Percentiles rank a stretch among this genome's conserved stretches.
These are phyloP conservation scores for Mimosa bimucronata DNA, from an alignment of 306 rosid genomes.

Conservation along the genomic window DNA sequence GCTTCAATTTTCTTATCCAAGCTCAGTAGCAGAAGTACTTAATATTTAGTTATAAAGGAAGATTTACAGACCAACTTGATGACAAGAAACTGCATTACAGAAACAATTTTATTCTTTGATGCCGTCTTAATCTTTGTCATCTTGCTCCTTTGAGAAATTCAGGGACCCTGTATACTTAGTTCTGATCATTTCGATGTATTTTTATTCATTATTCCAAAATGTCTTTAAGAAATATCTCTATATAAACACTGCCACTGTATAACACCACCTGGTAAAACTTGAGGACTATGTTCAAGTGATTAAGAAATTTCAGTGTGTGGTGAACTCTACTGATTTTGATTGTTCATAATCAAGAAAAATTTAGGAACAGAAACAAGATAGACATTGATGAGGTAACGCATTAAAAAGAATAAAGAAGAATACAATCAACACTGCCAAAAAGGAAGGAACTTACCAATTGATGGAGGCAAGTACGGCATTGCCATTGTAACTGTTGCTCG, in stretches of 20 bases:
- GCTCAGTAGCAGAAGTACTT: background rate
- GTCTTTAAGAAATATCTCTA: background rate
- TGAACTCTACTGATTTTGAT: background rate
- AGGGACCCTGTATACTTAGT: background rate
- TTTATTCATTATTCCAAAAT: background rate
- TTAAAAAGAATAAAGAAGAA: background rate
- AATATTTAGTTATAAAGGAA: background rate
- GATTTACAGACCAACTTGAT: constrained; percentile 35
- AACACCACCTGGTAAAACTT: background rate
- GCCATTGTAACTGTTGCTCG: background rate
- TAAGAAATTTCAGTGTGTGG: background rate
- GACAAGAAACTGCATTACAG: constrained; percentile 38
- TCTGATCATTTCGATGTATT: background rate
- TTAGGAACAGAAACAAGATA: background rate
- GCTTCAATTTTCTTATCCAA: constrained; percentile 12
- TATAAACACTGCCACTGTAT: background rate
- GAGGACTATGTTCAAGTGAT: background rate
- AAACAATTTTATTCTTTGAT: constrained; percentile 39
- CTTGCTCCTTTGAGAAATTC: background rate
- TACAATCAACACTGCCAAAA: background rate
- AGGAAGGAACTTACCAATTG: background rate
- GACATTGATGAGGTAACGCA: background rate
- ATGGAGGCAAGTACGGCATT: background rate
- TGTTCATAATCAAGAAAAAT: background rate
- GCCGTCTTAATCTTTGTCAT: background rate